Evolutionary conservation across 2,329 filamentous ascomycete species (phyloP).

Genomic region (Clonostachys solani): DNA sequence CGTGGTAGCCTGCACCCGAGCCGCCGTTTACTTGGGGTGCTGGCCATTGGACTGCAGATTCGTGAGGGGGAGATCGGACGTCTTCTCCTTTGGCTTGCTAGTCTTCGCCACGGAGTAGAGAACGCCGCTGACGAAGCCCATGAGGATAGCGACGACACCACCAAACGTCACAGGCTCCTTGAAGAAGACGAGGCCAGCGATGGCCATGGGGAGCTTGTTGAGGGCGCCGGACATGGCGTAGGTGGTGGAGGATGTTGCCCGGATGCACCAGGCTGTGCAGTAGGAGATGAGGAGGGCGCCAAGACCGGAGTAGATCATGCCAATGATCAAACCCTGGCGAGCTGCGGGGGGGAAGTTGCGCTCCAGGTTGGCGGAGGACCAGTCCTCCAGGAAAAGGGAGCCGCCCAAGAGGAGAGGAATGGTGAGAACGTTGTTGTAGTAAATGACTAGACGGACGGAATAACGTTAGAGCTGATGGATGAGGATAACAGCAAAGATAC

Average conservation of each 20-base stretch:
- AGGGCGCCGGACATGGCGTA: slow-evolving; percentile 99
- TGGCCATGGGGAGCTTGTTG: slow-evolving; percentile 94
- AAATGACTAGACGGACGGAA: slow-evolving; percentile 72
- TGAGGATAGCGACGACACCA: slow-evolving; percentile 83
- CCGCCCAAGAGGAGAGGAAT: slow-evolving; percentile 85
- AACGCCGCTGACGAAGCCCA: slow-evolving; percentile 89
- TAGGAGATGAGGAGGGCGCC: slow-evolving; percentile 99
- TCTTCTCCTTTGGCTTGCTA: slow-evolving; percentile 60
- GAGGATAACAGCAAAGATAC: not conserved
- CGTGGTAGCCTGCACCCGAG: too few species aligned
- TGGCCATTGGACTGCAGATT: too few species aligned
- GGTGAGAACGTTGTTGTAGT: slow-evolving; percentile 98
- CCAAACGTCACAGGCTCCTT: slow-evolving; percentile 88
- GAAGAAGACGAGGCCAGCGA: slow-evolving; percentile 93
- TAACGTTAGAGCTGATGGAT: slow-evolving; percentile 14
- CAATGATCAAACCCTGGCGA: slow-evolving; percentile 74
- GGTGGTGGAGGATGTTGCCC: slow-evolving; percentile 93
- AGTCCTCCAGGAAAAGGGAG: slow-evolving; percentile 84
- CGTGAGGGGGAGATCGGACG: too few species aligned
- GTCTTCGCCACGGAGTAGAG: slow-evolving; percentile 69
- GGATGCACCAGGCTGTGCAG: slow-evolving; percentile 97
- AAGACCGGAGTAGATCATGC: slow-evolving; percentile 92
- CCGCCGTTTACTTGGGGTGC: too few species aligned
- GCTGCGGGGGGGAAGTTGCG: slow-evolving; percentile 84
- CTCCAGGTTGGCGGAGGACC: slow-evolving; percentile 78